A percentile compares a stretch with the other conserved stretches of the same genome.
phyloP scores from a whole-genome alignment of 257 asterid species.

The Datura wrightii region DNA sequence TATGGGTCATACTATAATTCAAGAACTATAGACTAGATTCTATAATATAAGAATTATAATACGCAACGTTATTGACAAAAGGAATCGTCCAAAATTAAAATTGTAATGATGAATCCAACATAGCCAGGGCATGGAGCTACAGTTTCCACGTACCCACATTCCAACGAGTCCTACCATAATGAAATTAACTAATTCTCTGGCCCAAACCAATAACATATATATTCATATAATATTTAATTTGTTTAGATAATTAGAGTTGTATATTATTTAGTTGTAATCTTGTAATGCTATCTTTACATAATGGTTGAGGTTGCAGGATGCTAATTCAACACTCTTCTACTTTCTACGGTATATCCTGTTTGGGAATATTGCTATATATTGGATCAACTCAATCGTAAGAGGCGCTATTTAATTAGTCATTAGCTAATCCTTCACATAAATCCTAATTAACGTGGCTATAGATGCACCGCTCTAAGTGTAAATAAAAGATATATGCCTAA shows the following conservation, averaged over 20 bases:
- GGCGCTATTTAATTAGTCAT: background rate
- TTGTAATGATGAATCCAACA: slow-evolving; percentile 14
- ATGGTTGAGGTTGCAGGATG: too few species aligned
- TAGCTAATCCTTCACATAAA: background rate
- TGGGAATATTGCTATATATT: background rate
- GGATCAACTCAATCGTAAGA: background rate
- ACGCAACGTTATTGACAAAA: slow-evolving; percentile 22
- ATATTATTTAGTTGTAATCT: too few species aligned
- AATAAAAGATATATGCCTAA: background rate
- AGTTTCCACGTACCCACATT: slow-evolving; percentile 19
- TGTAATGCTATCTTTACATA: too few species aligned
- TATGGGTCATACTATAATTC: background rate
- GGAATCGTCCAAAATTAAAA: slow-evolving; percentile 2
- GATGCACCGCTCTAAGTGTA: background rate
- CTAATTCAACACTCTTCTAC: background rate
- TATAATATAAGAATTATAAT: background rate
- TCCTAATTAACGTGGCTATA: background rate
- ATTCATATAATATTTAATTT: too few species aligned
- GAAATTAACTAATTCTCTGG: background rate
- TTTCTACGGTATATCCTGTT: background rate
- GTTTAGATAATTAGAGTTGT: too few species aligned
- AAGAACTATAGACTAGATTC: background rate
- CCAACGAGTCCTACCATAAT: background rate
- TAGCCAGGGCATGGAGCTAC: background rate
- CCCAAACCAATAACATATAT: too few species aligned